Evolutionary conservation across 179 eudicot species (phyloP).

Genomic region (Corrigiola litoralis): DNA sequence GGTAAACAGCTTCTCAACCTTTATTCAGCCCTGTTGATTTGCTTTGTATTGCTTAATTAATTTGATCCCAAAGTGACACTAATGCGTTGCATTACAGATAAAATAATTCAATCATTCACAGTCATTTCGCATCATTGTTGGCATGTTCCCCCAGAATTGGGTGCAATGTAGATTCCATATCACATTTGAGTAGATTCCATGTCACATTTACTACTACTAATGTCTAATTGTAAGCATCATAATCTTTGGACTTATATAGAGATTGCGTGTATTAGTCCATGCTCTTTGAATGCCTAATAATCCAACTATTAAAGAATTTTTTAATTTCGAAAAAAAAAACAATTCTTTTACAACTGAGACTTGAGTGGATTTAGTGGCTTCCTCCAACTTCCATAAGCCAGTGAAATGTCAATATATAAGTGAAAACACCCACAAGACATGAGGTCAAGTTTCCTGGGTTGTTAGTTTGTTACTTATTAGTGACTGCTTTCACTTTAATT

Average conservation of each 20-base stretch:
- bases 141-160: not conserved
- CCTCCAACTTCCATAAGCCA: no score
- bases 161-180: constrained; percentile 6
- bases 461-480: no score
- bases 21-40: not conserved
- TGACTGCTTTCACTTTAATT: no score
- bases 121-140: not conserved
- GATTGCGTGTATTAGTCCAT: constrained; percentile 2
- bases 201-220: not conserved
- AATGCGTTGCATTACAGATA: no score
- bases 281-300: constrained; percentile 7
- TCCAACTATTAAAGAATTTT: not conserved
- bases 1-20: not conserved
- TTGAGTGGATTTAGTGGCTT: no score
- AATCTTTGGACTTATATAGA: not conserved
- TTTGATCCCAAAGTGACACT: not conserved
- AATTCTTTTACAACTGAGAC: not conserved
- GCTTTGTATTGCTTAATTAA: not conserved
- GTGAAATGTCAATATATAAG: no score
- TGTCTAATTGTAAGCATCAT: not conserved
- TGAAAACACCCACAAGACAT: no score
- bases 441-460: no score
- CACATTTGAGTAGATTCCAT: not conserved
- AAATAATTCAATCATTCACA: not conserved
- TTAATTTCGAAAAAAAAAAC: not conserved